phyloP scores from a whole-genome alignment of 2,329 filamentous ascomycete genomes.

The Basipetospora chlamydospora region DNA sequence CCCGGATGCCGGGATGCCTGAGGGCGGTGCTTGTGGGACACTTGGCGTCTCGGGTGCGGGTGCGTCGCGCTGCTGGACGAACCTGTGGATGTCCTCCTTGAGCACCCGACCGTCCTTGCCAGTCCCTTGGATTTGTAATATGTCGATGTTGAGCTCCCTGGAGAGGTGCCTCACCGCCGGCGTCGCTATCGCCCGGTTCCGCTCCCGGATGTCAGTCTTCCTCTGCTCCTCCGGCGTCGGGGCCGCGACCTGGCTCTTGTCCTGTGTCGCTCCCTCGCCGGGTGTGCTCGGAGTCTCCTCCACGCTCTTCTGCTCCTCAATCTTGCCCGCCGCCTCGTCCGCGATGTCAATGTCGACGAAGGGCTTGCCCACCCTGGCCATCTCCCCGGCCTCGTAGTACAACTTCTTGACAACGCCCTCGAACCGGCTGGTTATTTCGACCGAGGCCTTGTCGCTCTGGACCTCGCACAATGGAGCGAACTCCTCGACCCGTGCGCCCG shows the following conservation, averaged over 20 bases:
- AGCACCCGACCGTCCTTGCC: conserved; percentile 82
- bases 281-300: conserved; percentile 3
- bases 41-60: conserved; percentile 13
- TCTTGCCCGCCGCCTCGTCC: conserved; percentile 45
- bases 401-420: conserved; percentile 92
- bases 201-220: conserved; percentile 29
- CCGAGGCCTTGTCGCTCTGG: conserved; percentile 87
- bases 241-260: conserved; percentile 14
- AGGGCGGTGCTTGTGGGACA: conserved; percentile 5
- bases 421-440: conserved; percentile 90
- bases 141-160: conserved; percentile 65
- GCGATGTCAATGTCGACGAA: conserved; percentile 91
- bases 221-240: conserved; percentile 14
- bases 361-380: conserved; percentile 88
- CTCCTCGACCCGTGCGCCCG: conserved; percentile 88
- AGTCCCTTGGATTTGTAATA: conserved; percentile 65
- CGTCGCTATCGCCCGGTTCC: conserved; percentile 65
- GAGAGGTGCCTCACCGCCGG: conserved; percentile 82
- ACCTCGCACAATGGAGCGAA: conserved; percentile 97
- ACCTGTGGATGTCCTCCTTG: conserved; percentile 80
- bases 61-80: conserved; percentile 38
- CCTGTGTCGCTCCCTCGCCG: conserved; percentile 7
- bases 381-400: conserved; percentile 89
- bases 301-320: conserved; percentile 8
- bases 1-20: neutral